phyloP scores from a whole-genome alignment of 2,329 filamentous ascomycete genomes.

The Exophiala sideris region DNA sequence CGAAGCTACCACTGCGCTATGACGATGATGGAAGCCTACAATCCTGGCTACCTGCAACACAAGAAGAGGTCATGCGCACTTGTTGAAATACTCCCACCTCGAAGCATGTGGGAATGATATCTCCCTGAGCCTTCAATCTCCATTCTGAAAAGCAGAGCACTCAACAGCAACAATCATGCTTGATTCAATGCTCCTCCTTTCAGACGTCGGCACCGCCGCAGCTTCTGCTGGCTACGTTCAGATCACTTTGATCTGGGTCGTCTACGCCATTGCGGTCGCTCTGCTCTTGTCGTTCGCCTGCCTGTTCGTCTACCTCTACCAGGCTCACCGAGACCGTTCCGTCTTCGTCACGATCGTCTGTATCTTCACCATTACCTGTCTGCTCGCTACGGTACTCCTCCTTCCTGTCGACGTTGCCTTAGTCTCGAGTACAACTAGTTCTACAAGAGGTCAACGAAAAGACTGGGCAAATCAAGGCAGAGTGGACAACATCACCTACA shows the following conservation, averaged over 20 bases:
- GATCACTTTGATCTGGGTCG: conserved; percentile 88
- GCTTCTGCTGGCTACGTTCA: conserved; percentile 62
- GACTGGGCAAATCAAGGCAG: conserved; percentile 86
- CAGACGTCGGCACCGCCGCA: conserved; percentile 41
- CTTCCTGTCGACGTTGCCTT: conserved; percentile 94
- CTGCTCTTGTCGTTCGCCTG: conserved; percentile 73
- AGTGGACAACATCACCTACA: conserved; percentile 72
- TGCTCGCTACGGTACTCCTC: conserved; percentile 87
- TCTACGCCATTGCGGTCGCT: conserved; percentile 78
- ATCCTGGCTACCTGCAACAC: too few species aligned
- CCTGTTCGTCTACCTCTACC: conserved; percentile 88
- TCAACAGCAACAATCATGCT: too few species aligned
- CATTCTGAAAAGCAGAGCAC: too few species aligned
- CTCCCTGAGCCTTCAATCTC: too few species aligned
- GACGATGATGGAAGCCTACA: not conserved
- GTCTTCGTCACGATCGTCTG: conserved; percentile 76
- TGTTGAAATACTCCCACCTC: not conserved
- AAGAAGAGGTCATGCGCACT: not conserved
- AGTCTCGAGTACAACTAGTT: conserved; percentile 79
- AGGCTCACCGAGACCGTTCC: conserved; percentile 82
- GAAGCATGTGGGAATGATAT: too few species aligned
- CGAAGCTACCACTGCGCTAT: not conserved
- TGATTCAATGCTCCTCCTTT: too few species aligned
- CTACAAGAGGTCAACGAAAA: conserved; percentile 76
- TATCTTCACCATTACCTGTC: conserved; percentile 78